phyloP scores from a whole-genome alignment of 495 filamentous ascomycete genomes.

The Podospora conica region DNA sequence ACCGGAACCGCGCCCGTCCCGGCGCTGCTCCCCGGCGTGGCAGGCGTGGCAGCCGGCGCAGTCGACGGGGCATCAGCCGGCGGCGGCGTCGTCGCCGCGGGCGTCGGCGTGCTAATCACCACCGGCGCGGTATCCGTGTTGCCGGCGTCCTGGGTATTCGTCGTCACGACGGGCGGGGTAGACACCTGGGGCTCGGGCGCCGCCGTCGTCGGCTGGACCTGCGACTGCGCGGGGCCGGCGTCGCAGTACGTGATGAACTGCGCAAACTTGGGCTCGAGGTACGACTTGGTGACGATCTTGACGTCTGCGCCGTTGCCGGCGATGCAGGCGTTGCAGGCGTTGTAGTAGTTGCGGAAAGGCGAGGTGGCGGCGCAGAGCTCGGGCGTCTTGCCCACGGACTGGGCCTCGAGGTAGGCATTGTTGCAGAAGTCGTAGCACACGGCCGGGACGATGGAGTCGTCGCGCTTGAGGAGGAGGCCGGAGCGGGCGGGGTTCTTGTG shows the following conservation, averaged over 20 bases:
- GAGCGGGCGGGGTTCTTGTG: neutral
- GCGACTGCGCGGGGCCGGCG: conserved; percentile 9
- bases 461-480: conserved; percentile 28
- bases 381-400: conserved; percentile 40
- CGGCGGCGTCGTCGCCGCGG: neutral
- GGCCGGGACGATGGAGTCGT: conserved; percentile 32
- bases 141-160: conserved; percentile 4
- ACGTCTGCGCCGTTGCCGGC: conserved; percentile 7
- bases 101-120: neutral
- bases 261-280: conserved; percentile 16
- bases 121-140: conserved; percentile 4
- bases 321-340: conserved; percentile 39
- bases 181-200: neutral
- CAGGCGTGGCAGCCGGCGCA: neutral
- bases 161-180: neutral
- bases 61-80: neutral
- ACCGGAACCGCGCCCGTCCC: neutral
- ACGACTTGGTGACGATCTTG: conserved; percentile 18
- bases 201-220: conserved; percentile 1
- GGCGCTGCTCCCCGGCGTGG: neutral
- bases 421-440: conserved; percentile 53
- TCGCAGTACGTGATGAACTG: conserved; percentile 34
- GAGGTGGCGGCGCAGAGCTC: conserved; percentile 41
- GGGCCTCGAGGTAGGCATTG: conserved; percentile 41
- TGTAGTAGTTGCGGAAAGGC: conserved; percentile 32